Evolutionary conservation across 805 yeast genomes (phyloP).

Genomic region (Metschnikowia peoriensis): DNA sequence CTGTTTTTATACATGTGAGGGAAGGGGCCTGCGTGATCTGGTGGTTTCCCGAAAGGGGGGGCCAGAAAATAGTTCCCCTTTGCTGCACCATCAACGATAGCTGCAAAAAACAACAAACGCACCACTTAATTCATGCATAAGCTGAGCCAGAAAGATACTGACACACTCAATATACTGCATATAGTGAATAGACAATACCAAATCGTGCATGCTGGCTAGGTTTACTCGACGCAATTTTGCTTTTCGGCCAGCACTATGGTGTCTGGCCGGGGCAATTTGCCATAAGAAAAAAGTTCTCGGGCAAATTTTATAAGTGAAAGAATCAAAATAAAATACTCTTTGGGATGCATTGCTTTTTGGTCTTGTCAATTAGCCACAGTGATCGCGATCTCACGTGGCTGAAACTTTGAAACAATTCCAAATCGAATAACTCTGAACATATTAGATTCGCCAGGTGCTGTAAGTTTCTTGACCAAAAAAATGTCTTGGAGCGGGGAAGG

Average conservation of each 20-base stretch:
- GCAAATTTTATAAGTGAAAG: neutral
- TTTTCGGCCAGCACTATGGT: neutral
- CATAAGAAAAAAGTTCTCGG: neutral
- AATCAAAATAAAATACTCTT: neutral
- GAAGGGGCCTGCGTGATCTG: neutral
- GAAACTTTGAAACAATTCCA: too few species aligned
- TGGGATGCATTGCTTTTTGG: neutral
- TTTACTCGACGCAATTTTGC: too few species aligned
- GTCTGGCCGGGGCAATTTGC: neutral
- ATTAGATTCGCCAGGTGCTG: too few species aligned
- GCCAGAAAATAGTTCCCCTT: constrained; percentile 3
- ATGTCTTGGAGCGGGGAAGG: too few species aligned
- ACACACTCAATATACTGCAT: neutral
- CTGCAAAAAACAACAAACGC: neutral
- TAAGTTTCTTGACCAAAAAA: too few species aligned
- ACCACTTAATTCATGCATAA: neutral
- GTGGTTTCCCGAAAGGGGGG: constrained; percentile 6
- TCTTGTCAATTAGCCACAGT: too few species aligned
- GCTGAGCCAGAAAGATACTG: neutral
- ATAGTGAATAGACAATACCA: neutral
- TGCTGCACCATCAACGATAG: neutral
- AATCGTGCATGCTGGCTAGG: neutral
- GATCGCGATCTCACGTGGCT: too few species aligned
- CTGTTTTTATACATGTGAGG: constrained; percentile 10
- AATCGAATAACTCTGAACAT: too few species aligned